Base-by-base conservation (phyloP, 1,284 basidiomycete species). In the Melanopsichium pennsylvanicum region DNA sequence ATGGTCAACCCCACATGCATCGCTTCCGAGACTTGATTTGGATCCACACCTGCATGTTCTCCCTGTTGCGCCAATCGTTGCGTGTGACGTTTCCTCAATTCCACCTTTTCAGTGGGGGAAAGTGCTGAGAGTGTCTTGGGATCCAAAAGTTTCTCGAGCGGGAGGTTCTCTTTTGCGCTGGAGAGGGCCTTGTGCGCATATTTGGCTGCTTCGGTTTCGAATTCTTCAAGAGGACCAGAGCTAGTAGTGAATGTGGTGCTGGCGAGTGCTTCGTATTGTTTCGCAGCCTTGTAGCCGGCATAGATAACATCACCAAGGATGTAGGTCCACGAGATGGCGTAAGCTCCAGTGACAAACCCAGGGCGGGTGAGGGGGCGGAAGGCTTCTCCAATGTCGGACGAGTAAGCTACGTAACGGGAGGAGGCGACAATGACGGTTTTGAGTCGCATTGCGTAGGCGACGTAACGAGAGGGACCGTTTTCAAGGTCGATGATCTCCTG, bases 341-440 rank as follows among this genome's bases (percentile, higher is more conserved):
- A 95, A 4, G 91, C 90, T 26, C 88, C 88, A 2, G 86, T 86
- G n/a, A 93, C 92, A 12, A 91, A 73, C 70, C 83, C 86, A 0
- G 92, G 90, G 15, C 87, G 86, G 3, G 94, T 90, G 32, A 95
- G 86, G 2, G 93, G 93, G 25, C 93, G 86, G 82, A 96, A 93
- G 0, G 92, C 91, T 82, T 96, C 93, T 54, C 93, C 93, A 27
- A 96, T 84, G 78, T 96, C 93, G 82, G 89, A 91, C 19, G 91
- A 91, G 86, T 89, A 82, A 16, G 70, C 78, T 8, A 73, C 57
- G 33, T 75, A 78, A 6, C 78, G 61, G 2, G 64, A 61, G 4
- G 61, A 56, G 15, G 76, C 45, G 11, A 55, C 23, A 15, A 75
- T 47, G 27, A 76, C 61, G 11, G 76, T 80, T 33, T 75, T 67